Conservation (phyloP, 345 rosid genomes). For the Kandelia obovata region DNA sequence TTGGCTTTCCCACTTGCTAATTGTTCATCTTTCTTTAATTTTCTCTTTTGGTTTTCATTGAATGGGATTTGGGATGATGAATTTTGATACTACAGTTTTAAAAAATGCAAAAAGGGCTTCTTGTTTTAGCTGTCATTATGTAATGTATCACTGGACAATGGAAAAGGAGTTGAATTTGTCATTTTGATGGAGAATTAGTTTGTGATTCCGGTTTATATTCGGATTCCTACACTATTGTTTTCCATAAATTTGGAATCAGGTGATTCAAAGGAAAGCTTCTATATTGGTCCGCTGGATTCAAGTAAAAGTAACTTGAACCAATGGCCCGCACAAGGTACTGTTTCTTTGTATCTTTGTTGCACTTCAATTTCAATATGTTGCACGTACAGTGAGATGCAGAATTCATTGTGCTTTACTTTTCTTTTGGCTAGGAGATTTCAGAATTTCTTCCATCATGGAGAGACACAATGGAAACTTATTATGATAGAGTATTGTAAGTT, state of each 20-base stretch:
- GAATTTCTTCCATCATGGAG: conserved; percentile 68
- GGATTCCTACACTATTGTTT: not conserved
- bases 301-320: conserved; percentile 41
- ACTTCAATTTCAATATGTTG: not conserved
- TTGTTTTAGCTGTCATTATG: no score
- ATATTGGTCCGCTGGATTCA: conserved; percentile 51
- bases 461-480: conserved; percentile 53
- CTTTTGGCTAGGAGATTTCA: conserved; percentile 35
- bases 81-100: no score
- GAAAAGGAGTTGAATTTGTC: not conserved
- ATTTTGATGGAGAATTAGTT: not conserved
- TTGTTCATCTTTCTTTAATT: not conserved
- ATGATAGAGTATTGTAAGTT: conserved; percentile 47
- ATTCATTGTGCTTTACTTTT: not conserved
- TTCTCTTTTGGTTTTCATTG: not conserved
- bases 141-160: no score
- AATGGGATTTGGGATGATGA: not conserved
- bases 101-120: no score
- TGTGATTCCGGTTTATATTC: no score
- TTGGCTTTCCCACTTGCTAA: not conserved
- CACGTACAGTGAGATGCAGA: not conserved
- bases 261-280: conserved; percentile 71
- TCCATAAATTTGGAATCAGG: conserved; percentile 33
- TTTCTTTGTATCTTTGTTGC: not conserved
- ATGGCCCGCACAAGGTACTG: conserved; percentile 74